Conservation (phyloP, 495 filamentous ascomycete genomes). For the Pyrenula massariospora region DNA sequence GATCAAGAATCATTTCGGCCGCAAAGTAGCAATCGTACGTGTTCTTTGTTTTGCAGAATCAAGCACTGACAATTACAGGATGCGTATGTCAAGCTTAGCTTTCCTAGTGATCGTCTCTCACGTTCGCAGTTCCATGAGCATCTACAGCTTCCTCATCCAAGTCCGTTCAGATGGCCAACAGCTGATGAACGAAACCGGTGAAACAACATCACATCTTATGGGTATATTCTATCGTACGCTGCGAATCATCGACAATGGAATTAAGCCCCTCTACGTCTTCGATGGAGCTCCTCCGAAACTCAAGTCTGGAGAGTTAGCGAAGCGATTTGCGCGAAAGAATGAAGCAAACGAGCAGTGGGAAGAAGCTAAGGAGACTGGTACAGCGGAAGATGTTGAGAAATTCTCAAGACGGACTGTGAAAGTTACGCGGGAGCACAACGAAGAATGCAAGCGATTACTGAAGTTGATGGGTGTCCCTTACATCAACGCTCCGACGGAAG, state of each 20-base stretch:
- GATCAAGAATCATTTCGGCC: conserved; percentile 96
- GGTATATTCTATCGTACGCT: conserved; percentile 99
- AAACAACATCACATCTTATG: conserved; percentile 97
- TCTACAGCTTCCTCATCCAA: conserved; percentile 96
- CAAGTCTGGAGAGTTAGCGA: conserved; percentile 90
- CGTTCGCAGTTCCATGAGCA: conserved; percentile 76
- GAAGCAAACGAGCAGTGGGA: conserved; percentile 81
- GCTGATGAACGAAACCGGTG: conserved; percentile 82
- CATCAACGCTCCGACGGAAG: conserved; percentile 90
- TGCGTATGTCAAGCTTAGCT: conserved; percentile 50
- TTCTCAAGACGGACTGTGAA: conserved; percentile 90
- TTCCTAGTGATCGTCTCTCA: conserved; percentile 9
- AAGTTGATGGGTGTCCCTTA: conserved; percentile 94
- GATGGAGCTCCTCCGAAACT: conserved; percentile 93
- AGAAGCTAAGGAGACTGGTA: conserved; percentile 95
- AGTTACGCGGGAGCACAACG: conserved; percentile 93
- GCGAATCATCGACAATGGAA: conserved; percentile 95
- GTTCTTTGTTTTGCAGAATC: not conserved
- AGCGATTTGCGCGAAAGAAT: conserved; percentile 81
- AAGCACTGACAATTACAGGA: conserved; percentile 38
- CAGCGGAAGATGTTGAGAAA: conserved; percentile 93
- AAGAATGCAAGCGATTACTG: conserved; percentile 80
- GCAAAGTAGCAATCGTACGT: conserved; percentile 91
- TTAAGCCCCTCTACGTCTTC: conserved; percentile 97
- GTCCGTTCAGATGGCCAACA: conserved; percentile 94